Evolutionary conservation across 83 land plant species (phyloP), one percentile per base, ranked within the genome.

Genomic region (Larix sibirica): DNA sequence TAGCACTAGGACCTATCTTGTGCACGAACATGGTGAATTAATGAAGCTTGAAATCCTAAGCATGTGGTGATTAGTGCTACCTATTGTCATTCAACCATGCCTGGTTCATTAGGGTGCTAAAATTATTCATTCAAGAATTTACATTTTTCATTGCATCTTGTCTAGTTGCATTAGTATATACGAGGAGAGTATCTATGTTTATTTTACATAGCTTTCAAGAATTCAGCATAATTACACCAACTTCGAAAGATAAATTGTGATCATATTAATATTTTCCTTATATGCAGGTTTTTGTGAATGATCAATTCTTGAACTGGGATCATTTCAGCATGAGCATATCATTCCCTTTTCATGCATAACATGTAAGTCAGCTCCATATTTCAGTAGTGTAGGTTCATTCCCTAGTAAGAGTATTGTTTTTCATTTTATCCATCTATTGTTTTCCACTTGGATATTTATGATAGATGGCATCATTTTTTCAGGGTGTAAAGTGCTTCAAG

Each of bases 261-360:
- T 73, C 56, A 73, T 20, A 2, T 68, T n/a, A 31, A 44, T 16
- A 77, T 76, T 50, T 79, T 56, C 56, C 31, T 79, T 50, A n/a
- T 42, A 23, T 82, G 47, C 60, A 83, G 84, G 84, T 83, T 60
- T 83, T 83, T 61, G 84, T 83, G 83, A 83, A 83, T 13, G 84
- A 83, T 42, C 84, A 83, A 40, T 83, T 83, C 61, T 23, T 83
- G 83, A 83, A 83, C 28, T 83, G 84, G 84, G 84, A 83, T 63
- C 44, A 79, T 83, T 47, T 83, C 84, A 50, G 84, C 84, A 40
- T 17, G 84, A 23, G 84, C 84, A 28, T 83, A 83, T 42, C 84
- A 83, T 61, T 83, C 84, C 17, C 83, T 83, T 6, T 83, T 83
- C 83, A 83, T 83, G 84, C 65, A 83, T 83, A 83, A 83, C 83